Base-by-base conservation (phyloP, 805 yeast species). In the Candida stauntonica region DNA sequence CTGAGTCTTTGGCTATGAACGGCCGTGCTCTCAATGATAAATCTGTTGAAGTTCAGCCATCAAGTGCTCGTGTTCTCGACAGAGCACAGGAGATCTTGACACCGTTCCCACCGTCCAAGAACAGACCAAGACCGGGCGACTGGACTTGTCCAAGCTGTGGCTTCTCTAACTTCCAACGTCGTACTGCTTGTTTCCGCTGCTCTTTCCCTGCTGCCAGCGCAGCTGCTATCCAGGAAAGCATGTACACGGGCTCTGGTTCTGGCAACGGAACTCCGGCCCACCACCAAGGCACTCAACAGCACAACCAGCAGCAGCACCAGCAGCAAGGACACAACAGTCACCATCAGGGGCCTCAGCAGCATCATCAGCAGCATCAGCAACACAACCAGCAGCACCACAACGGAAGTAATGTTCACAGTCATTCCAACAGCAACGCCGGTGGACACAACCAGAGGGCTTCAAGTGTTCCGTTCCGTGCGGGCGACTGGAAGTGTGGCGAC, bases 91-190 rank as follows among this genome's bases (percentile, higher is more conserved):
- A 84, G 28, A 73, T 89, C 30, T 66, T 89, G 43, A 73, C 86
- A 0, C 87, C 94, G 4, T 89, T 89, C 63, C 95, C 96, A 13
- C 78, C 82, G 21, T 74, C 80, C 26, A 83, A 86, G 49, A 88
- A 89, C 61, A 72, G 93, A 52, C 95, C 96, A 17, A 72, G 97
- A 55, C 97, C 97, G 0, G 97, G 97, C 16, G 97, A 89, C 59
- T 89, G 97, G 97, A 86, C 85, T n/a, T 89, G 97, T 61, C 95
- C 96, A 18, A 80, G 89, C 6, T 89, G 97, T 68, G 96, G 96
- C 1, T 89, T 89, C 55, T 85, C 95, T 17, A 89, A 89, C 61
- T 89, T 89, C 64, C 97, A 89, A 63, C 75, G 96, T 54, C 74
- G 97, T 61, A 84, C 94, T 3, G 94, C 94, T 2, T 89, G 97